A percentile compares a stretch with the other conserved stretches of the same genome.
These are phyloP conservation scores for Fusarium nanum DNA, from an alignment of 2,329 filamentous ascomycete genomes.

Conservation along the genomic window DNA sequence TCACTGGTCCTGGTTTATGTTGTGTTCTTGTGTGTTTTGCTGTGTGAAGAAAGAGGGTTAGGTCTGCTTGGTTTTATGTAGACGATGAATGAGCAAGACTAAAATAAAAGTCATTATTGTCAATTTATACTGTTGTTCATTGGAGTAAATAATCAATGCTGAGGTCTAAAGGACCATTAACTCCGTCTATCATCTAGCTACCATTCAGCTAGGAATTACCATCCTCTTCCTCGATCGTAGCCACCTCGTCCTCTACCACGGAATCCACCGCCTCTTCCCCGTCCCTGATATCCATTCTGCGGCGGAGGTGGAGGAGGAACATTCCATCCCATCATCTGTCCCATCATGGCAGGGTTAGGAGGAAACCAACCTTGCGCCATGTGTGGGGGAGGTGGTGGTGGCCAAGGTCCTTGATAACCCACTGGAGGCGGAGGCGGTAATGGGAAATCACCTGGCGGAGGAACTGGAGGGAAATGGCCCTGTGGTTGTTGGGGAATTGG, in stretches of 20 bases:
- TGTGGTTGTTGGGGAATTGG: constrained; percentile 44
- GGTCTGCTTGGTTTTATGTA: constrained; percentile 45
- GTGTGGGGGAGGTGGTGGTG: constrained; percentile 51
- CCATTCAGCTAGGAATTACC: not conserved
- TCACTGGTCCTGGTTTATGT: constrained; percentile 24
- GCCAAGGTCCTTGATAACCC: constrained; percentile 58
- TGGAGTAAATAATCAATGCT: not conserved
- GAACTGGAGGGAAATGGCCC: constrained; percentile 34
- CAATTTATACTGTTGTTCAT: constrained; percentile 25
- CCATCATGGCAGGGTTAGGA: constrained; percentile 43
- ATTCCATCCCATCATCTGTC: constrained; percentile 47
- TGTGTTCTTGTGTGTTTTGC: constrained; percentile 23
- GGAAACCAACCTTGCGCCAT: constrained; percentile 46
- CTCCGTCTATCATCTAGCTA: not conserved
- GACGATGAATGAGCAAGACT: constrained; percentile 48
- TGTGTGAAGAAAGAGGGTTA: constrained; percentile 22
- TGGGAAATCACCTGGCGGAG: constrained; percentile 31
- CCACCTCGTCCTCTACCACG: constrained; percentile 49
- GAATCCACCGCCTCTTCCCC: constrained; percentile 41
- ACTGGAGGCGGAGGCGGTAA: constrained; percentile 42
- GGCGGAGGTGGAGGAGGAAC: constrained; percentile 38
- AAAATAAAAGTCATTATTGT: constrained; percentile 47
- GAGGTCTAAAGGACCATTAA: not conserved
- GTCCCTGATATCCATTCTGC: constrained; percentile 42
- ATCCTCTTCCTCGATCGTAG: constrained; percentile 50